Evolutionary conservation across 2,329 filamentous ascomycete genomes (phyloP).

Genomic region (Fusarium mundagurra): DNA sequence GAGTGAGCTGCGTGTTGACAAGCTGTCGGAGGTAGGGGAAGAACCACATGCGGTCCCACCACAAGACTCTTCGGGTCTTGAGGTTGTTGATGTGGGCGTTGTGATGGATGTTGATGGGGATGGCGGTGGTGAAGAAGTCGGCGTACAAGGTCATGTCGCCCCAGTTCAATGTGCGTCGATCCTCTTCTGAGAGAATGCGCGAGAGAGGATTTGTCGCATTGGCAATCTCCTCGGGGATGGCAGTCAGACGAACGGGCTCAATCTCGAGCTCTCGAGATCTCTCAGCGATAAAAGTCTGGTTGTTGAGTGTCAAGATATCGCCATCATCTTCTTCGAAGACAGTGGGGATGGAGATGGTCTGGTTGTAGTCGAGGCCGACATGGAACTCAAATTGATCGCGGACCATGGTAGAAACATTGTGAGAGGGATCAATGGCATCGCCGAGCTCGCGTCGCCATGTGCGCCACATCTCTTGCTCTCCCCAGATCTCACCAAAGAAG

Average conservation of each 20-base stretch:
- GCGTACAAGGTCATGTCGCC: slow-evolving; percentile 36
- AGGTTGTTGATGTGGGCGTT: slow-evolving; percentile 33
- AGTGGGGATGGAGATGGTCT: slow-evolving; percentile 36
- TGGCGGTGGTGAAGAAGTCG: slow-evolving; percentile 34
- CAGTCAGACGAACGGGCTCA: slow-evolving; percentile 21
- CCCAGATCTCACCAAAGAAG: slow-evolving; percentile 43
- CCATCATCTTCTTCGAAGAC: slow-evolving; percentile 37
- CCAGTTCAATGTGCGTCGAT: slow-evolving; percentile 18
- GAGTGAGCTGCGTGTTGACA: slow-evolving; percentile 12
- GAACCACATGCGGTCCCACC: slow-evolving; percentile 39
- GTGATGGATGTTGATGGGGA: slow-evolving; percentile 38
- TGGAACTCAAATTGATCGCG: slow-evolving; percentile 36
- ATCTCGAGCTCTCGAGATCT: slow-evolving; percentile 29
- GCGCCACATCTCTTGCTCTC: slow-evolving; percentile 41
- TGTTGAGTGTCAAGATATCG: slow-evolving; percentile 30
- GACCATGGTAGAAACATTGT: slow-evolving; percentile 14
- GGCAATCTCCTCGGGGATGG: slow-evolving; percentile 26
- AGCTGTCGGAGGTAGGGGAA: slow-evolving; percentile 32
- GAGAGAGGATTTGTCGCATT: slow-evolving; percentile 15
- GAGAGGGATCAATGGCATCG: background rate
- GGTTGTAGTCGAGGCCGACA: slow-evolving; percentile 37
- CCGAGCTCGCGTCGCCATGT: slow-evolving; percentile 20
- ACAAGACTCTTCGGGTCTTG: slow-evolving; percentile 24
- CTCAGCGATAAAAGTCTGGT: slow-evolving; percentile 11
- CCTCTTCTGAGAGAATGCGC: background rate